Base-by-base conservation (phyloP, 345 rosid species). In the Kernera saxatilis region DNA sequence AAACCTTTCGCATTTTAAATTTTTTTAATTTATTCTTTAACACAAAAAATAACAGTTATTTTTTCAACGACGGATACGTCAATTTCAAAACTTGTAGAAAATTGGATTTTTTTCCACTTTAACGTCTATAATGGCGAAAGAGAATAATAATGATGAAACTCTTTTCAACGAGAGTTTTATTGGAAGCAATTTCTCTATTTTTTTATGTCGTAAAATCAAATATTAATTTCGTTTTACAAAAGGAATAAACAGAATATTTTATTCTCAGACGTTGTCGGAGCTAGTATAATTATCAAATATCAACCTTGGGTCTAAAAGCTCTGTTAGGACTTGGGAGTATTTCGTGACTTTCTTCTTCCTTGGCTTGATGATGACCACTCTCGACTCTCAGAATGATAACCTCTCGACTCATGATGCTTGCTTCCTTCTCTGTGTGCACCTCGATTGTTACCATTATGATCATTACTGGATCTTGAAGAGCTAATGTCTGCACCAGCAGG, bases 291-390 rank as follows among this genome's bases (percentile, higher is more conserved):
- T 37, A 43, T 23, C 27, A 43, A 50, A 12, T 37, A 43, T 23
- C 27, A 60, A 22, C 49, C 37, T 44, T 51, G 58, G 43, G 57
- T 61, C 70, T 46, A 52, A 8, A 63, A 17, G 5, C 63, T 62
- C 23, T 67, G 45, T 32, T 62, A 21, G 67, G 53, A 21, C 37
- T 32, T 62, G 15, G 67, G 53, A 21, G 37, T n/a, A 33, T 9
- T 17, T 10, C 59, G 32, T n/a, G 74, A 57, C 8, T 70, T 74
- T 68, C 76, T 75, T 59, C 76, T 78, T 49, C 59, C 45, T 40
- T 58, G 75, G 52, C 36, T 69, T 23, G 80, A 57, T 44, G 70
- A 62, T 70, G 77, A 70, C 67, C 83, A 35, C 23, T 68, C 74
- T 51, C 78, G 69, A 41, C 39, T 59, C 69, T 60, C 69, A 45